Evolutionary conservation across 352 stramenopile species (phyloP).

Genomic region (Phytophthora sp.): DNA sequence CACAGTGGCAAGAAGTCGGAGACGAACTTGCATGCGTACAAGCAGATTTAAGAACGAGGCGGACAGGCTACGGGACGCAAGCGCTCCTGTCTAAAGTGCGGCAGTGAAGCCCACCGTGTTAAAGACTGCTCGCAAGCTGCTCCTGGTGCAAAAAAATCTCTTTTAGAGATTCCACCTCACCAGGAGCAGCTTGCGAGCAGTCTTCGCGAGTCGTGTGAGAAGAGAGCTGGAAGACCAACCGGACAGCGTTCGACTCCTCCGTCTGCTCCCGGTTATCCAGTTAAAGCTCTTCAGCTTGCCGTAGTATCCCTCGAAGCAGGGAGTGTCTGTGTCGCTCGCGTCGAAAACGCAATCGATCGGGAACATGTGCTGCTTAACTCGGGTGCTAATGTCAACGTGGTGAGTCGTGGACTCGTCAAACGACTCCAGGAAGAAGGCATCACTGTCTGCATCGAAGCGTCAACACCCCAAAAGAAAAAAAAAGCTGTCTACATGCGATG

Average conservation of each 20-base stretch:
- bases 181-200: too few relatives aligned
- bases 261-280: not conserved
- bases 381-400: not conserved
- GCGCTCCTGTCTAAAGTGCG: slow-evolving; percentile 4
- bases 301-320: not conserved
- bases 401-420: not conserved
- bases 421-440: too few relatives aligned
- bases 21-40: not conserved
- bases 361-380: not conserved
- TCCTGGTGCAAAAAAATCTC: not conserved
- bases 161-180: slow-evolving; percentile 8
- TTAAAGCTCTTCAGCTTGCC: not conserved
- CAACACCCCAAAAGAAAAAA: too few relatives aligned
- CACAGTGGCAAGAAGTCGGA: not conserved
- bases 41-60: too few relatives aligned
- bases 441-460: not conserved
- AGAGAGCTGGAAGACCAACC: too few relatives aligned
- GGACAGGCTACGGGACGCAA: not conserved
- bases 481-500: not conserved
- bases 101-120: not conserved
- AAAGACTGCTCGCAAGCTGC: slow-evolving; percentile 18
- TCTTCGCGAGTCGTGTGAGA: too few relatives aligned
- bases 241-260: too few relatives aligned
- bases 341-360: not conserved
- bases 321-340: not conserved